A percentile compares a stretch with the other conserved stretches of the same genome.
These are phyloP conservation scores for Suhomyces chickasaworum DNA, from an alignment of 1,139 yeast genomes.

Conservation along the genomic window DNA sequence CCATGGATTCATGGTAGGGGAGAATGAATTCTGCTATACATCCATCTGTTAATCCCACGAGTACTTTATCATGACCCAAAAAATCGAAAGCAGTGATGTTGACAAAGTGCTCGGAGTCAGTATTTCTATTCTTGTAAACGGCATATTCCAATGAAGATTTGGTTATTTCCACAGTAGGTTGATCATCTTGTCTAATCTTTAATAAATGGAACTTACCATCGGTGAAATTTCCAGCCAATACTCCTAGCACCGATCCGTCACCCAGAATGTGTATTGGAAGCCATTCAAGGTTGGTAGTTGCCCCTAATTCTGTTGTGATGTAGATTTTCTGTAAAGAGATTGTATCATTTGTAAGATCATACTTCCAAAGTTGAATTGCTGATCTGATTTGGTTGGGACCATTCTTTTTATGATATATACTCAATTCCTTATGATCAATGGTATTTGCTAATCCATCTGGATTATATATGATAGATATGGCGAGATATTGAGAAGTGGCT, in stretches of 20 bases:
- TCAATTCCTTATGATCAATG: constrained; percentile 34
- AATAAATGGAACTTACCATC: constrained; percentile 66
- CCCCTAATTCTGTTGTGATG: constrained; percentile 53
- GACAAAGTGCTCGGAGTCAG: background rate
- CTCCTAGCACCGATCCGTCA: constrained; percentile 35
- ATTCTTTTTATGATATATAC: constrained; percentile 28
- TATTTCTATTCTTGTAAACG: background rate
- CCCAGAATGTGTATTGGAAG: constrained; percentile 31
- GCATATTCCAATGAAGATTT: constrained; percentile 33
- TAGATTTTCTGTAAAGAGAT: constrained; percentile 33
- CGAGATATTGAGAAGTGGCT: constrained; percentile 42
- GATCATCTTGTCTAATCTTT: constrained; percentile 30
- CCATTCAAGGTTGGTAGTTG: constrained; percentile 57
- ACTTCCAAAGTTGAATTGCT: constrained; percentile 51
- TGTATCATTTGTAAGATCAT: constrained; percentile 30
- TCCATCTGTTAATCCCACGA: constrained; percentile 71
- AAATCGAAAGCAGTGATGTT: constrained; percentile 53
- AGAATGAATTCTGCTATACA: constrained; percentile 63
- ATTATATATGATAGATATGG: constrained; percentile 48
- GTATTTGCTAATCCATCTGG: constrained; percentile 28
- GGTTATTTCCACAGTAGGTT: constrained; percentile 26
- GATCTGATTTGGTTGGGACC: constrained; percentile 27
- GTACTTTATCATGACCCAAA: constrained; percentile 47
- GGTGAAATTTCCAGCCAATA: constrained; percentile 57
- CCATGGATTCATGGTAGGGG: constrained; percentile 22